phyloP scores from a whole-genome alignment of 2,329 filamentous ascomycete species.

The Colletotrichum echinochloae region DNA sequence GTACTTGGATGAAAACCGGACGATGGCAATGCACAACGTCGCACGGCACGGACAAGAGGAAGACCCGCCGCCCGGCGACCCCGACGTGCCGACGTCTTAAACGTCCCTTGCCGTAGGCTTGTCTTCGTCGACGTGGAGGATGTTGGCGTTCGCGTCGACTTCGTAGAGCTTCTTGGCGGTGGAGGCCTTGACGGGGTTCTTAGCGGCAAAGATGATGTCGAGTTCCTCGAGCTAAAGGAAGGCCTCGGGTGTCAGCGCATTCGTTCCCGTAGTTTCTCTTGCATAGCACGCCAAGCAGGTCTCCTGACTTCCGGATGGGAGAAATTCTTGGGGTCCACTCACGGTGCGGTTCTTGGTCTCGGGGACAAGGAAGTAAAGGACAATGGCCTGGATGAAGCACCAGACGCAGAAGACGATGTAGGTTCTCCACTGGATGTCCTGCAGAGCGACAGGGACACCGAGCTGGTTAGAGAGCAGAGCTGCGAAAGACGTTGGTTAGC shows the following conservation, averaged over 20 bases:
- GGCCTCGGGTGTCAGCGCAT: neutral
- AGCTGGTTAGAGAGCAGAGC: slow-evolving; percentile 61
- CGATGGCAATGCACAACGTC: neutral
- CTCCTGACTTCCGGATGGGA: slow-evolving; percentile 33
- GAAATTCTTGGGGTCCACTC: slow-evolving; percentile 33
- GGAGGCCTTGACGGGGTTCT: slow-evolving; percentile 37
- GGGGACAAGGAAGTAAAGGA: slow-evolving; percentile 63
- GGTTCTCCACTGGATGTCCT: slow-evolving; percentile 64
- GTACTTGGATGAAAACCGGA: neutral
- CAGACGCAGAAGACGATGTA: slow-evolving; percentile 65
- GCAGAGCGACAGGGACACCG: slow-evolving; percentile 59
- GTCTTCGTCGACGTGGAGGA: slow-evolving; percentile 15
- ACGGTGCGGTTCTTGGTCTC: slow-evolving; percentile 62
- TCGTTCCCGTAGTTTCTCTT: neutral
- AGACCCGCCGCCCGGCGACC: neutral
- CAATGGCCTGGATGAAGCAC: slow-evolving; percentile 54
- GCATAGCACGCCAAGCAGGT: neutral
- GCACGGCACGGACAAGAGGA: neutral
- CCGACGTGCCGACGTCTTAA: neutral
- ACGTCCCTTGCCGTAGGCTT: neutral
- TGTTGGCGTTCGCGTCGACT: slow-evolving; percentile 25
- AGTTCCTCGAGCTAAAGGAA: slow-evolving; percentile 31
- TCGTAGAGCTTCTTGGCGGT: slow-evolving; percentile 34
- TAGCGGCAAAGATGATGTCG: slow-evolving; percentile 30
- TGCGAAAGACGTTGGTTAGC: slow-evolving; percentile 56